These are phyloP conservation scores for Monilinia laxa DNA, from an alignment of 2,329 filamentous ascomycete genomes.

Conservation along the genomic window DNA sequence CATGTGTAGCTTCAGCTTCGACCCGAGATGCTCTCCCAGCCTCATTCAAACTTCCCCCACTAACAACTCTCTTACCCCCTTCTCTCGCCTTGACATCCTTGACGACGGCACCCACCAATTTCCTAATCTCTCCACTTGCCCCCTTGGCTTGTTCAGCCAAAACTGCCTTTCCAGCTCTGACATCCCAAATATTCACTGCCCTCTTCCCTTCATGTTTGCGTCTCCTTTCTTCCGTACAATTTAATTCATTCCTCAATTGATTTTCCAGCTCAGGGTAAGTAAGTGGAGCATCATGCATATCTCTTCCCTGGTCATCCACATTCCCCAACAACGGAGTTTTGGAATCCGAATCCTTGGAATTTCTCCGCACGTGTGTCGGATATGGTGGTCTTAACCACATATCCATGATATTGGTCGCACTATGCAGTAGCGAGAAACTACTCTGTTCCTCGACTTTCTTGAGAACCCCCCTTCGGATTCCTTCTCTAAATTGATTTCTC, in stretches of 20 bases:
- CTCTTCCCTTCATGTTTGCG: conserved; percentile 16
- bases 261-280: conserved; percentile 12
- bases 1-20: neutral
- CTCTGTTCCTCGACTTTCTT: neutral
- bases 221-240: conserved; percentile 13
- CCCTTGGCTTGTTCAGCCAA: conserved; percentile 11
- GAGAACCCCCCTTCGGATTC: conserved; percentile 6
- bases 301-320: neutral
- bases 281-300: conserved; percentile 1
- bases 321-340: conserved; percentile 3
- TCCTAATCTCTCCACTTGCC: conserved; percentile 10
- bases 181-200: conserved; percentile 21
- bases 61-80: neutral
- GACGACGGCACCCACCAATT: conserved; percentile 10
- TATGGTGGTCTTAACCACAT: conserved; percentile 11
- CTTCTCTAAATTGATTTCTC: conserved; percentile 13
- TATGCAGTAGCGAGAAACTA: conserved; percentile 5
- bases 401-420: conserved; percentile 14
- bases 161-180: conserved; percentile 12
- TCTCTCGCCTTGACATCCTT: conserved; percentile 13
- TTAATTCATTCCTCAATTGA: conserved; percentile 11
- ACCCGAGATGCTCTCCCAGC: conserved; percentile 8
- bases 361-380: neutral
- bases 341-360: conserved; percentile 1
- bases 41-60: neutral